A percentile compares a stretch with the other conserved stretches of the same genome.
Conservation (phyloP, 352 stramenopile species). For the Phytophthora pluvialis region DNA sequence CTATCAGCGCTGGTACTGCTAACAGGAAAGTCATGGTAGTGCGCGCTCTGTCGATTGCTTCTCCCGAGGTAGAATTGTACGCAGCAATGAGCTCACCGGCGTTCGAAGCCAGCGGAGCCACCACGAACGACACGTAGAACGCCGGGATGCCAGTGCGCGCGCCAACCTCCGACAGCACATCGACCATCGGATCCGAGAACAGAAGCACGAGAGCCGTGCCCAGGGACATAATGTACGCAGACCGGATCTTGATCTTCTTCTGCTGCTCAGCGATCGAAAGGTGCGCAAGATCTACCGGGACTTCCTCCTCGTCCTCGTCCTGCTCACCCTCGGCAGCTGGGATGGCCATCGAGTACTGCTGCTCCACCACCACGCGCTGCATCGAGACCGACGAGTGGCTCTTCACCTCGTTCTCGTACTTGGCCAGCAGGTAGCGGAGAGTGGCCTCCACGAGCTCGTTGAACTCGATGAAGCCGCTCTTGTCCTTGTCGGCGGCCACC, state of each 20-base stretch:
- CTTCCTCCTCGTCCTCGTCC: constrained; percentile 94
- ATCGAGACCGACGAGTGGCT: constrained; percentile 63
- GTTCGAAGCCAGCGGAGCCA: constrained; percentile 98
- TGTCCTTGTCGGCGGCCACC: constrained; percentile 90
- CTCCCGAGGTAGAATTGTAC: too few relatives aligned
- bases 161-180: constrained; percentile 96
- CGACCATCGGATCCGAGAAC: constrained; percentile 98
- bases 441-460: constrained; percentile 94
- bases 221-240: constrained; percentile 93
- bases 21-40: too few relatives aligned
- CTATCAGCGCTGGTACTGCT: too few relatives aligned
- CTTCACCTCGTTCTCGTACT: constrained; percentile 69
- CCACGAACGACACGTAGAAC: constrained; percentile 99
- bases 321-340: constrained; percentile 70
- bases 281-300: constrained; percentile 94
- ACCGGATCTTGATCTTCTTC: constrained; percentile 94
- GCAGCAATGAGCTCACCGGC: constrained; percentile 97
- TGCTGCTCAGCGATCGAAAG: constrained; percentile 96
- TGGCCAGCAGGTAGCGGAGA: constrained; percentile 85
- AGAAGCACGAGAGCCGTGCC: constrained; percentile 95
- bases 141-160: constrained; percentile 88
- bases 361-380: constrained; percentile 54
- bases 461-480: constrained; percentile 93
- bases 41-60: too few relatives aligned
- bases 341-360: constrained; percentile 50